Conservation (phyloP, 2,329 filamentous ascomycete species). For the Alternaria metachromatica region DNA sequence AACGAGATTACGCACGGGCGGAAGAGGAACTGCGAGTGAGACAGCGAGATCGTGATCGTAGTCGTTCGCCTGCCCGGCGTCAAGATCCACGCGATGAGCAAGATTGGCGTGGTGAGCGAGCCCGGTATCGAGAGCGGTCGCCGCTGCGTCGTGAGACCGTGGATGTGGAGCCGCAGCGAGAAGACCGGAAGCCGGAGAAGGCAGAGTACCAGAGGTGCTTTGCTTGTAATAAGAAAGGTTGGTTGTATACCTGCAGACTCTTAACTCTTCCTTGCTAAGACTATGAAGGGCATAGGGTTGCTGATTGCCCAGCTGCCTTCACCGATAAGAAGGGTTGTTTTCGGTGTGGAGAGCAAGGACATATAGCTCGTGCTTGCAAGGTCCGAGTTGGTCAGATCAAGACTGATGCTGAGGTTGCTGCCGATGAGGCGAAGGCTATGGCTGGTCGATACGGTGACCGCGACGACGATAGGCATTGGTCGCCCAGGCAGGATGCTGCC, state of each 20-base stretch:
- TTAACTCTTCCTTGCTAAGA: background rate
- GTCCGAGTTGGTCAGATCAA: background rate
- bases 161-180: background rate
- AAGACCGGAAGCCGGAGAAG: background rate
- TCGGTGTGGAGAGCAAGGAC: background rate
- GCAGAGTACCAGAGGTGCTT: background rate
- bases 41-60: background rate
- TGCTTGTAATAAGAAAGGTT: background rate
- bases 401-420: background rate
- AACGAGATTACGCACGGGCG: background rate
- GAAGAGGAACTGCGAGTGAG: background rate
- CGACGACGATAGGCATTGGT: background rate
- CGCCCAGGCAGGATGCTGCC: background rate
- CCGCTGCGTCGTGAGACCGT: background rate
- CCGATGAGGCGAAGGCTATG: background rate
- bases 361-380: background rate
- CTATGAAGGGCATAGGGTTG: background rate
- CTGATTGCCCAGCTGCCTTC: background rate
- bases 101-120: background rate
- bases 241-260: background rate
- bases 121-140: background rate
- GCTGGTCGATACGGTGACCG: background rate
- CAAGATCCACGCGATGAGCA: background rate
- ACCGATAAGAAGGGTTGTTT: background rate
- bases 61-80: slow-evolving; percentile 6